Base-by-base conservation (phyloP, 2,329 filamentous ascomycete species). In the Metarhizium anisopliae region DNA sequence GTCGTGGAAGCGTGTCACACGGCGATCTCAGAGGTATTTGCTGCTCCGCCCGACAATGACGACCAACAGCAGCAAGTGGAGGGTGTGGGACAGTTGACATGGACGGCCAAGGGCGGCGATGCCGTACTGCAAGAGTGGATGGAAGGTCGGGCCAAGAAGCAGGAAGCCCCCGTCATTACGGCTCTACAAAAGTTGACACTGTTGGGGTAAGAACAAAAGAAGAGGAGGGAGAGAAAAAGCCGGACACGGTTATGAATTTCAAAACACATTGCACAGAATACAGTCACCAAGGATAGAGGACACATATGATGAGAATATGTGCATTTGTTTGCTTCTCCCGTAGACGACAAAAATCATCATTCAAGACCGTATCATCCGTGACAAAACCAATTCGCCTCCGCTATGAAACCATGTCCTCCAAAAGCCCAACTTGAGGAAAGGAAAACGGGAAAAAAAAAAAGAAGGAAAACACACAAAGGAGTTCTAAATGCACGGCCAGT, bases 11-110 rank as follows among this genome's bases (percentile, higher is more conserved):
- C 83, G 59, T 95, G 90, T 68, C 72, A 72, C 60, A 76, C 74
- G 7, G 86, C 87, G 47, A 77, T 91, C 16, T 75, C 72, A 10
- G 87, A 95, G 63, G 87, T 95, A 0, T 95, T 89, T 67, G 75
- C 63, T 0, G 53, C 56, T 2, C 47, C 61, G 10, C 56, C 58
- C 54, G 52, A 51, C 32, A 29, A 35, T 58, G 60, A 32, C 54
- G 58, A 18, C 54, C 60, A 40, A 58, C 56, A 60, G n/a, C 62
- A 56, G 18, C 62, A 65, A 10, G 60, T 56, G 1, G 60, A 56
- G 7, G 63, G 55, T 50, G 63, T 53, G 51, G 49, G 36, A 36
- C 38, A 50, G 3, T 35, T 29, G 4, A 54, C 59, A 40, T 71
- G 63, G 69, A 69, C 60, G 56, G 72, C 74, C 5, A 71, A 67